Percentiles rank a stretch among this genome's conserved stretches.
Evolutionary conservation across 345 rosid species (phyloP).

Genomic region (Eutrema japonicum): DNA sequence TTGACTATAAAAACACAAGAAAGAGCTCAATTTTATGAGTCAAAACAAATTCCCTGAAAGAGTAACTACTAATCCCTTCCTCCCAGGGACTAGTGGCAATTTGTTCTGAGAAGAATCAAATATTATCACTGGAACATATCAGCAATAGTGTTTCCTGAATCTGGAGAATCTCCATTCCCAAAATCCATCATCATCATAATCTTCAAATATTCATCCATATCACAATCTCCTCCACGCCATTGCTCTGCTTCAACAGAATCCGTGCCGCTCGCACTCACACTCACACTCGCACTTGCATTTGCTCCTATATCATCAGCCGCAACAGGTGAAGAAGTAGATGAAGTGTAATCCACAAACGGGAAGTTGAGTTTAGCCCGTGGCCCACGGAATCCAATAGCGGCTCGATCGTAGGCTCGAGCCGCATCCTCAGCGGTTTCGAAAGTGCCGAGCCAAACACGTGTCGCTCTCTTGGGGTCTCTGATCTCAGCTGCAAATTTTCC

Average conservation of each 20-base stretch:
- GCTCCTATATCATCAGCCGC: neutral
- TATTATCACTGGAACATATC: constrained; percentile 40
- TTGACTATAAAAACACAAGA: constrained; percentile 39
- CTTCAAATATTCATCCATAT: constrained; percentile 52
- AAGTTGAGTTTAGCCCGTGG: constrained; percentile 75
- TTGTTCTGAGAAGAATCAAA: neutral
- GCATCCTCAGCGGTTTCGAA: constrained; percentile 91
- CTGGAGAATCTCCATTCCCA: constrained; percentile 59
- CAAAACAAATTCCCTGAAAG: neutral
- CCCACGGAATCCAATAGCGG: constrained; percentile 67
- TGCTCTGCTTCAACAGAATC: constrained; percentile 40
- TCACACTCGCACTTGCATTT: constrained; percentile 21
- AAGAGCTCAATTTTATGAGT: constrained; percentile 10
- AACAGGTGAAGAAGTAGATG: neutral
- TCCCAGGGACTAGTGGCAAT: neutral
- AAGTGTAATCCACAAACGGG: constrained; percentile 53
- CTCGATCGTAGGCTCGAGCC: constrained; percentile 90
- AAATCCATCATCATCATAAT: constrained; percentile 68
- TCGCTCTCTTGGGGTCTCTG: constrained; percentile 78
- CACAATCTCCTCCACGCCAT: constrained; percentile 43
- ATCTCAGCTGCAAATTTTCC: constrained; percentile 99
- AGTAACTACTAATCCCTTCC: neutral
- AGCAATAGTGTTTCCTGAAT: constrained; percentile 51
- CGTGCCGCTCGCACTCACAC: constrained; percentile 12
- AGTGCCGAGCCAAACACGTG: constrained; percentile 94